A percentile compares a stretch with the other conserved stretches of the same genome.
Evolutionary conservation across 2,329 filamentous ascomycete genomes (phyloP).

Genomic region (Fusarium nanum): DNA sequence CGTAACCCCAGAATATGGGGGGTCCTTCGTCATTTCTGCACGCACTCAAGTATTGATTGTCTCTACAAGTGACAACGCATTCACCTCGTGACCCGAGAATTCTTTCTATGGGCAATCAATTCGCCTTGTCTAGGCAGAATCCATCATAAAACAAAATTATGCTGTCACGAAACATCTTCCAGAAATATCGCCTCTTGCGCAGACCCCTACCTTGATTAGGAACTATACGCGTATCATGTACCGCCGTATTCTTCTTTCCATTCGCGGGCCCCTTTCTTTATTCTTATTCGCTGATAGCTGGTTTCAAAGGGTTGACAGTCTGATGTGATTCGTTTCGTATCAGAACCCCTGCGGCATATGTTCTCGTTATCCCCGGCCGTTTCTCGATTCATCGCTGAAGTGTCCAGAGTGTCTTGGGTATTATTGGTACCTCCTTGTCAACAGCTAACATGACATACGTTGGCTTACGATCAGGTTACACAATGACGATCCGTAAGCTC

Average conservation of each 20-base stretch:
- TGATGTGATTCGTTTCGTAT: slow-evolving; percentile 1
- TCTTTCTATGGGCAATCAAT: not conserved
- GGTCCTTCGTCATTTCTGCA: slow-evolving; percentile 31
- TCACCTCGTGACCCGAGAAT: not conserved
- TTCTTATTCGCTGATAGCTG: slow-evolving; percentile 8
- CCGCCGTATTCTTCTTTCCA: not conserved
- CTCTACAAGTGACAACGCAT: not conserved
- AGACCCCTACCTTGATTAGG: not conserved
- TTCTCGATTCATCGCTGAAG: not conserved
- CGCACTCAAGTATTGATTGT: slow-evolving; percentile 9
- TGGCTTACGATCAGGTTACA: not conserved
- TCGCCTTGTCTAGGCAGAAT: not conserved
- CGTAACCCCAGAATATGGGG: slow-evolving; percentile 17
- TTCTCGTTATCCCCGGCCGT: not conserved
- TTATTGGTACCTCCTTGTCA: not conserved
- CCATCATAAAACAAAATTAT: not conserved
- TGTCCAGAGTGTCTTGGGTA: not conserved
- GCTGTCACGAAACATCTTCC: not conserved
- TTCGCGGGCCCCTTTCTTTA: slow-evolving; percentile 4
- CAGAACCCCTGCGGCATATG: not conserved
- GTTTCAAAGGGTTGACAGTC: not conserved
- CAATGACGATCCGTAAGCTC: not conserved
- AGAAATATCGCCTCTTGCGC: not conserved
- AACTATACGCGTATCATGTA: slow-evolving; percentile 27
- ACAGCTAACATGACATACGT: not conserved